Percentiles rank a stretch among this genome's conserved stretches.
phyloP scores from a whole-genome alignment of 345 rosid species.

The sweet orange (Citrus sinensis) region DNA sequence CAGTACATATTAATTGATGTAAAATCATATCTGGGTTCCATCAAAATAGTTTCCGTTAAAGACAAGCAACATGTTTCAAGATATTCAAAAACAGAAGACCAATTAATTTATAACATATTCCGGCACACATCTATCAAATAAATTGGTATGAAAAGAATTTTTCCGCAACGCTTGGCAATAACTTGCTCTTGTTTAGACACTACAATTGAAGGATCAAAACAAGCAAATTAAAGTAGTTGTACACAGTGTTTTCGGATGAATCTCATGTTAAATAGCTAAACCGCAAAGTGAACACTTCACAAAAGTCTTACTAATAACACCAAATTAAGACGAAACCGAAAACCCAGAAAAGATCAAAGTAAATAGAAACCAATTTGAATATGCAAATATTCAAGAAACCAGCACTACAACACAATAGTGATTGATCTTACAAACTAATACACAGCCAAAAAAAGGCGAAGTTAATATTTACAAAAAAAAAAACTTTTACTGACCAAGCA shows the following conservation, averaged over 20 bases:
- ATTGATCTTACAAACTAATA: background rate
- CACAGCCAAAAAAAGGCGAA: background rate
- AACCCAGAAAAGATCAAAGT: background rate
- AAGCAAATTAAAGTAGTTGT: too few relatives aligned
- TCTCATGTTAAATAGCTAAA: background rate
- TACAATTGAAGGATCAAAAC: too few relatives aligned
- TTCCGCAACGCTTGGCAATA: background rate
- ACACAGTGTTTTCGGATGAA: background rate
- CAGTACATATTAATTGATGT: background rate
- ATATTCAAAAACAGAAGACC: background rate
- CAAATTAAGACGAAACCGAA: background rate
- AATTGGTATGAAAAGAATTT: background rate
- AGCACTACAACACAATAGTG: background rate
- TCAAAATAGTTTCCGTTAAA: background rate
- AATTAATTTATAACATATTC: background rate
- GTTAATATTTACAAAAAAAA: background rate
- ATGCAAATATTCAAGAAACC: background rate
- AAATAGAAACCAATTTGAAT: background rate
- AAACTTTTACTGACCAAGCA: conserved; percentile 28
- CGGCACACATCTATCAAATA: background rate
- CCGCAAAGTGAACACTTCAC: background rate
- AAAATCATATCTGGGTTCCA: background rate
- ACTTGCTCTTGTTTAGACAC: background rate
- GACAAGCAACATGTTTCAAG: background rate
- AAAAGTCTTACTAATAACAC: background rate